A percentile compares a stretch with the other conserved stretches of the same genome.
phyloP scores from a whole-genome alignment of 176 grass and related monocot species.

The Puya raimondii region DNA sequence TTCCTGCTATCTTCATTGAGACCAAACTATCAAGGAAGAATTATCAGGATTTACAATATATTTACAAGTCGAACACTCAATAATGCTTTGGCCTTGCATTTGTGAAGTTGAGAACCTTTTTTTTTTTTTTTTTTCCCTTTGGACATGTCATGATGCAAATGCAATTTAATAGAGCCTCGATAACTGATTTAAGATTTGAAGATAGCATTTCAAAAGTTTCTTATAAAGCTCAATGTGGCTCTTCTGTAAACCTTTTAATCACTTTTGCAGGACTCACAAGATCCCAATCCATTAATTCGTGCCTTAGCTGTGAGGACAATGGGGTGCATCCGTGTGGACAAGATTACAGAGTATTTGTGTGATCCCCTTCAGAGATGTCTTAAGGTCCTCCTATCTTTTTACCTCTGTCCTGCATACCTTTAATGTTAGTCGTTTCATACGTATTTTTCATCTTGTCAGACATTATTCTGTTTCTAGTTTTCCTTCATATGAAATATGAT shows the following conservation, averaged over 20 bases:
- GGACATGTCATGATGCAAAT: too few species aligned
- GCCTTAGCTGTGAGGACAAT: conserved; percentile 99
- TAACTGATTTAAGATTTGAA: neutral
- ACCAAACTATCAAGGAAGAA: neutral
- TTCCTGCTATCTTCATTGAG: neutral
- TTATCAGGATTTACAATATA: neutral
- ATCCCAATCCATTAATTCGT: conserved; percentile 95
- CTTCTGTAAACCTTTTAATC: neutral
- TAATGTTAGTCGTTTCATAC: neutral
- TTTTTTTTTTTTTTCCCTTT: too few species aligned
- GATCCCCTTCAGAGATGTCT: conserved; percentile 99
- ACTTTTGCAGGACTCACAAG: conserved; percentile 79
- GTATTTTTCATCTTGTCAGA: neutral
- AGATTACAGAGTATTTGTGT: conserved; percentile 98
- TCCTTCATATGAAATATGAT: neutral
- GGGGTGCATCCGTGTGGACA: conserved; percentile 98
- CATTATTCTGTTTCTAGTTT: neutral
- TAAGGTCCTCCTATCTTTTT: conserved; percentile 48
- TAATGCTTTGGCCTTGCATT: too few species aligned
- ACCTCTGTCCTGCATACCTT: neutral
- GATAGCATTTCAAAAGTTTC: neutral
- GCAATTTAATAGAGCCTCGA: neutral
- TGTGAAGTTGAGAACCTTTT: too few species aligned
- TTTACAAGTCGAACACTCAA: too few species aligned
- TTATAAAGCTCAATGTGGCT: neutral